phyloP scores from a whole-genome alignment of 2,329 filamentous ascomycete genomes.

The Aureobasidium sp. region DNA sequence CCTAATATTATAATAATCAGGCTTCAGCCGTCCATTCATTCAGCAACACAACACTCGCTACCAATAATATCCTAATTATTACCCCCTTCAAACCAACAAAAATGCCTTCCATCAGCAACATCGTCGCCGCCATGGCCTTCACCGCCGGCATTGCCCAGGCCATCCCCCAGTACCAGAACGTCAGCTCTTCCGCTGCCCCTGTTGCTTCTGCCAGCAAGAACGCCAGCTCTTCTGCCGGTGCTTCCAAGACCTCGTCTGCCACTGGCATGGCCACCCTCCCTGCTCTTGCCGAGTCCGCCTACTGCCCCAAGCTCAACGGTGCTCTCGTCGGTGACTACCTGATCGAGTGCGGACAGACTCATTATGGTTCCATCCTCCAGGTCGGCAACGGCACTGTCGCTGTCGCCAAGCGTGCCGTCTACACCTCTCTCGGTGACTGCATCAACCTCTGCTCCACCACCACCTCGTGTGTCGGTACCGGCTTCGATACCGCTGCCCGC shows the following conservation, averaged over 20 bases:
- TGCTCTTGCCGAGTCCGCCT: slow-evolving; percentile 7
- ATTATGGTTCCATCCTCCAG: slow-evolving; percentile 9
- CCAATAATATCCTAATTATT: slow-evolving; percentile 13
- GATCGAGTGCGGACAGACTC: not conserved
- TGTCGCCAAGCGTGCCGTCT: slow-evolving; percentile 13
- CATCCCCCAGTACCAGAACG: slow-evolving; percentile 14
- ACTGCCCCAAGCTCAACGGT: slow-evolving; percentile 9
- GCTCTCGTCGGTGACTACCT: slow-evolving; percentile 6
- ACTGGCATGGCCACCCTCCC: not conserved
- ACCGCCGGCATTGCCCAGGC: slow-evolving; percentile 8
- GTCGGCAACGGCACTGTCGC: not conserved
- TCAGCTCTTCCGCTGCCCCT: slow-evolving; percentile 5
- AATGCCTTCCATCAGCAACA: slow-evolving; percentile 16
- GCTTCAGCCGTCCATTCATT: slow-evolving; percentile 16
- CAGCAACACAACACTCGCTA: slow-evolving; percentile 13
- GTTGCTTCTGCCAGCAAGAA: not conserved
- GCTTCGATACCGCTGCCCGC: slow-evolving; percentile 7
- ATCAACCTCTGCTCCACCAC: slow-evolving; percentile 4
- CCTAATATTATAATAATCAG: slow-evolving; percentile 15
- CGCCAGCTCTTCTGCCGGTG: slow-evolving; percentile 1
- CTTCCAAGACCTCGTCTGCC: not conserved
- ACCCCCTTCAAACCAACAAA: slow-evolving; percentile 12
- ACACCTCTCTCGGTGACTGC: slow-evolving; percentile 14
- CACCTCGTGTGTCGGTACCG: slow-evolving; percentile 9
- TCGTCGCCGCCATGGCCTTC: slow-evolving; percentile 8